A percentile compares a stretch with the other conserved stretches of the same genome.
These are phyloP conservation scores for Candida albicans DNA, from an alignment of 1,139 yeast species.

Conservation along the genomic window DNA sequence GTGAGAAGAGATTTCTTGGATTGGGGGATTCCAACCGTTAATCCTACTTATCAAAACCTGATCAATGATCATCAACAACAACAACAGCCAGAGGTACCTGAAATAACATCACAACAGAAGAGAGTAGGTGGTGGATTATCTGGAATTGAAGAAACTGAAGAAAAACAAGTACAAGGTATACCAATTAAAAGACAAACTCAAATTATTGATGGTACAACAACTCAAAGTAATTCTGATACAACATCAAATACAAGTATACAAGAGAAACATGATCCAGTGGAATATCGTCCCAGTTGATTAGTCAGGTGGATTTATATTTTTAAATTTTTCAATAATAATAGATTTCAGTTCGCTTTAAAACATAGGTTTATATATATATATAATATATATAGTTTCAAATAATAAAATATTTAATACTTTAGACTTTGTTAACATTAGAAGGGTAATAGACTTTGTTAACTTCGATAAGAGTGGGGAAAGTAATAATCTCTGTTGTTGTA, in stretches of 20 bases:
- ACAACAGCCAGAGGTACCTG: background rate
- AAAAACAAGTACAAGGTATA: background rate
- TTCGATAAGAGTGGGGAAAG: no score
- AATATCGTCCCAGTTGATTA: background rate
- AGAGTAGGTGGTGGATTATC: no score
- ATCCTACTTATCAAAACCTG: constrained; percentile 13
- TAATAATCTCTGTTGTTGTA: no score
- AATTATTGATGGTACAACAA: background rate
- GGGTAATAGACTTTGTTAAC: no score
- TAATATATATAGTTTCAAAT: no score
- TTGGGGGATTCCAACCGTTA: constrained; percentile 35
- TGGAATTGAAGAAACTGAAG: background rate
- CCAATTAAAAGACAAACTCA: background rate
- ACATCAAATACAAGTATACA: background rate
- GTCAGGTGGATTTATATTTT: no score
- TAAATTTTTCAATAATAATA: background rate
- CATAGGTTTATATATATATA: no score
- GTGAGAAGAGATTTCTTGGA: constrained; percentile 90
- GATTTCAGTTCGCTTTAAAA: no score
- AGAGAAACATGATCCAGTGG: constrained; percentile 1
- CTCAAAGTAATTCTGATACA: background rate
- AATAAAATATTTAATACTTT: no score
- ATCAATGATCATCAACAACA: constrained; percentile 5
- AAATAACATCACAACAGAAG: no score
- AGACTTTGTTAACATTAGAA: no score